phyloP scores from a whole-genome alignment of 202 grass and related monocot genomes.

The Schoenoplectus triqueter region DNA sequence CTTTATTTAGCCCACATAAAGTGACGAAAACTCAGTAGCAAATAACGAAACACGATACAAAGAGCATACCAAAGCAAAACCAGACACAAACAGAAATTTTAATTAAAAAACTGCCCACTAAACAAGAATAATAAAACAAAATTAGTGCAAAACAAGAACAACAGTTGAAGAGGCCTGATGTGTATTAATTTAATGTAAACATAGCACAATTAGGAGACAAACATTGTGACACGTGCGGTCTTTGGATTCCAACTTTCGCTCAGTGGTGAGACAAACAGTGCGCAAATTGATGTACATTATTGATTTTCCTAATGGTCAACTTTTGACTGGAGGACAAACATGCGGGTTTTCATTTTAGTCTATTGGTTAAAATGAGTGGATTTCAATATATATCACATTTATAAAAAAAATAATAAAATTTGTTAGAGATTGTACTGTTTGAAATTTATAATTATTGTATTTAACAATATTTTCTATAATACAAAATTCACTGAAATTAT shows the following conservation, averaged over 20 bases:
- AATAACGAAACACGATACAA: too few relatives aligned
- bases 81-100: too few relatives aligned
- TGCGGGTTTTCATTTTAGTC: not conserved
- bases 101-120: too few relatives aligned
- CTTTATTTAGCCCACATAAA: not conserved
- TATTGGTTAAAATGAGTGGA: not conserved
- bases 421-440: too few relatives aligned
- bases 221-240: constrained; percentile 16
- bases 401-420: too few relatives aligned
- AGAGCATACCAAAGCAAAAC: too few relatives aligned
- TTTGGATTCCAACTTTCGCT: constrained; percentile 20
- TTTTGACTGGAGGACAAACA: constrained; percentile 20
- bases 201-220: constrained; percentile 32
- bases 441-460: too few relatives aligned
- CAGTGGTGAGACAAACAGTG: constrained; percentile 24
- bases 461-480: not conserved
- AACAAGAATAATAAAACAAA: too few relatives aligned
- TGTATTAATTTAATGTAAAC: constrained; percentile 10
- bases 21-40: too few relatives aligned
- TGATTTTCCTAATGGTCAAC: constrained; percentile 5
- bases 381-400: too few relatives aligned
- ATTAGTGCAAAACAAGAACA: too few relatives aligned
- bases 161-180: not conserved
- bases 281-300: constrained; percentile 10
- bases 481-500: not conserved